These are phyloP conservation scores for Hygrophorus pudorinus DNA, from an alignment of 768 basidiomycete genomes.

Conservation along the genomic window DNA sequence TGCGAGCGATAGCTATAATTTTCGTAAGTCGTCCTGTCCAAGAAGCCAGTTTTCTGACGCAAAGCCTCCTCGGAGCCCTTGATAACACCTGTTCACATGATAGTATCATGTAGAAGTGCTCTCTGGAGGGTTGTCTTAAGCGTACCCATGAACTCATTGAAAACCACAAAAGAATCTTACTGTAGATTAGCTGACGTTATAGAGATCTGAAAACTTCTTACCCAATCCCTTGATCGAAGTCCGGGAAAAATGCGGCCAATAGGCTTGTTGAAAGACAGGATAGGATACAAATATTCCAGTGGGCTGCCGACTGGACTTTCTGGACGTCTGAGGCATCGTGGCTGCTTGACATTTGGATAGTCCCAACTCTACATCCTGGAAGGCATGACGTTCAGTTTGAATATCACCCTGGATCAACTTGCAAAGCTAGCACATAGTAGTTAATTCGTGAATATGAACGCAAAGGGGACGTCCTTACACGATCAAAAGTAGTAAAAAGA, in stretches of 20 bases:
- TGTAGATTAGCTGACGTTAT: neutral
- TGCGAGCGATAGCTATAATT: conserved; percentile 41
- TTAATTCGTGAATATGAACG: too few species aligned
- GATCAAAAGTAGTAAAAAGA: conserved; percentile 57
- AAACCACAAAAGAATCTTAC: conserved; percentile 52
- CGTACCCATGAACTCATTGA: conserved; percentile 55
- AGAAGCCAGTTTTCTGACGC: conserved; percentile 21
- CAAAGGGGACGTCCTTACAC: too few species aligned
- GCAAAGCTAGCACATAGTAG: conserved; percentile 43
- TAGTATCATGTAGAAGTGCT: neutral
- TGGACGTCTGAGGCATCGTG: too few species aligned
- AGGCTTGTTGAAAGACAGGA: conserved; percentile 33
- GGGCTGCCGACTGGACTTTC: neutral
- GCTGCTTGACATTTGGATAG: too few species aligned
- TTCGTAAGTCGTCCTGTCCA: conserved; percentile 36
- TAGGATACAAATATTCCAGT: conserved; percentile 29
- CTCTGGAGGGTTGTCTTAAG: neutral
- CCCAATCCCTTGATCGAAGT: conserved; percentile 42
- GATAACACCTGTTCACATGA: conserved; percentile 38
- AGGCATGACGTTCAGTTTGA: too few species aligned
- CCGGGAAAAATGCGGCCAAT: conserved; percentile 54
- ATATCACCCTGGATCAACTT: conserved; percentile 40
- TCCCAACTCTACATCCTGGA: too few species aligned
- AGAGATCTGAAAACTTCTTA: conserved; percentile 15
- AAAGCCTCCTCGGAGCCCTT: conserved; percentile 56